Base-by-base conservation (phyloP, 2,329 filamentous ascomycete species). In the Ophiocordyceps australis region DNA sequence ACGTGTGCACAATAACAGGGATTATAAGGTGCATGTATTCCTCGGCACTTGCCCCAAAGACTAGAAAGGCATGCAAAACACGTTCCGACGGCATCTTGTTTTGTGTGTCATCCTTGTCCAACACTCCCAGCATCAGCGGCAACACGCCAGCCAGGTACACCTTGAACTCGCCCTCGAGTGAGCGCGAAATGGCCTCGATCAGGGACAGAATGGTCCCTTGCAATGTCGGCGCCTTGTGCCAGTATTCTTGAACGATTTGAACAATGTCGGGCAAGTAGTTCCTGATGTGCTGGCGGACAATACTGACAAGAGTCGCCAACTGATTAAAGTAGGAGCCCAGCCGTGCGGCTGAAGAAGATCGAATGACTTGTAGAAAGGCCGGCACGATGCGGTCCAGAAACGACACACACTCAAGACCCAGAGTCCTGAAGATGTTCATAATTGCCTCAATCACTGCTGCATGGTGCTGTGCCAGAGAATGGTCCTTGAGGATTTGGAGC, bases 21-120 rank as follows among this genome's bases (percentile, higher is more conserved):
- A 98, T 81, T 37, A 99, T 95, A 27, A 98, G 62, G 46, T 98
- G 89, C 89, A 98, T 98, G 48, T 98, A 98, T 47, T 98, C 89
- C 46, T 98, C 89, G 9, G 79, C 80, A 42, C 85, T 95, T 0
- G 85, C 76, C 2, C 91, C 91, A 45, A 98, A 98, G 1, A 98
- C 80, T 16, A 98, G 57, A 49, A 99, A 93, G 0, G 86, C 85
- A 45, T 95, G 89, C 14, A 99, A 60, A 4, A 98, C 85, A 38
- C 77, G 76, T 45, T 94, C 83, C 0, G 85, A 92, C 3, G 83
- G 77, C 10, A 70, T 64, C n/a, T 82, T 67, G 41, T 81, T 77
- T 2, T 65, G 56, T 2, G 77, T 76, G 7, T 58, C 62, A 43
- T 98, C 89, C 35, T 83, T 79, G 36, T 98, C 86, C 12, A 99